A percentile compares a stretch with the other conserved stretches of the same genome.
Evolutionary conservation across 306 rosid genomes (phyloP).

Genomic region (Cucumis sativus): Cucumber_9930_V3 NC_026656.2:240001-240500

Average conservation of each 20-base stretch:
- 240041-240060: conserved; percentile 40
- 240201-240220: conserved; percentile 62
- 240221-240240: conserved; percentile 57
- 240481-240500: conserved; percentile 39
- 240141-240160: conserved; percentile 36
- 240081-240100: conserved; percentile 63
- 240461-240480: conserved; percentile 39
- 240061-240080: conserved; percentile 48
- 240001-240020: conserved; percentile 51
- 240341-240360: conserved; percentile 34
- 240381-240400: conserved; percentile 29
- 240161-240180: conserved; percentile 40
- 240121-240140: conserved; percentile 26
- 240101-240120: conserved; percentile 53
- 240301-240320: conserved; percentile 71
- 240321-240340: conserved; percentile 35
- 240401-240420: conserved; percentile 45
- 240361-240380: conserved; percentile 55
- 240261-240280: conserved; percentile 45
- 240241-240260: conserved; percentile 44
- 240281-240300: conserved; percentile 37
- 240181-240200: conserved; percentile 57
- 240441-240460: conserved; percentile 20
- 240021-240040: conserved; percentile 39
- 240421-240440: conserved; percentile 42